phyloP scores from a whole-genome alignment of 257 asterid species.

The Plantago ovata region DNA sequence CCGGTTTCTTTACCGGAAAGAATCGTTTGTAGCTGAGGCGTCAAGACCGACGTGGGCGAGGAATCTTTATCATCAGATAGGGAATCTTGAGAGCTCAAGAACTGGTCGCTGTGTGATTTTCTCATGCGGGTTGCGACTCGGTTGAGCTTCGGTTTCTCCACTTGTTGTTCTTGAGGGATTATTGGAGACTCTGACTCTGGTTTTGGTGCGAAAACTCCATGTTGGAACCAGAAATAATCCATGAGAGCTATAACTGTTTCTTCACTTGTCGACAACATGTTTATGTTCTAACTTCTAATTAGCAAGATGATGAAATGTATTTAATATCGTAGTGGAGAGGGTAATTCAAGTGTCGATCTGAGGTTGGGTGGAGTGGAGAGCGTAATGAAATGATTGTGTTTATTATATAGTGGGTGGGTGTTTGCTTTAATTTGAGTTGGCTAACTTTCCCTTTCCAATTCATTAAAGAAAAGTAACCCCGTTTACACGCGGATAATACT shows the following conservation, averaged over 20 bases:
- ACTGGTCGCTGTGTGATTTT: conserved; percentile 51
- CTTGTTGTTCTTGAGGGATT: too few relatives aligned
- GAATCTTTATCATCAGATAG: neutral
- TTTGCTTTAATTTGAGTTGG: too few relatives aligned
- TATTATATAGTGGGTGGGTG: too few relatives aligned
- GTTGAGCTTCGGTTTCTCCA: neutral
- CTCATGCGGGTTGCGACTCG: conserved; percentile 25
- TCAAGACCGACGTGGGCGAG: conserved; percentile 50
- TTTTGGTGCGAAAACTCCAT: conserved; percentile 21
- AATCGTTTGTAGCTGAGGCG: conserved; percentile 56
- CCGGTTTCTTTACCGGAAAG: conserved; percentile 51
- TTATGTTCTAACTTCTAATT: too few relatives aligned
- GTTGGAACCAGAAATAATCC: conserved; percentile 41
- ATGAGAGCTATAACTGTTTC: conserved; percentile 24
- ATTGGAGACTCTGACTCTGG: neutral
- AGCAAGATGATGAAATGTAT: too few relatives aligned
- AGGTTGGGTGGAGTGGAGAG: too few relatives aligned
- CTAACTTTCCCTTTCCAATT: too few relatives aligned
- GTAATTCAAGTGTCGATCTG: neutral
- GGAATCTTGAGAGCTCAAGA: conserved; percentile 35
- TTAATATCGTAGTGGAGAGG: too few relatives aligned
- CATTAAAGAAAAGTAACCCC: too few relatives aligned
- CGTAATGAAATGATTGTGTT: too few relatives aligned
- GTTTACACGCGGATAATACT: too few relatives aligned
- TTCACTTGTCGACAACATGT: too few relatives aligned